These are phyloP conservation scores for Leptographium wingfieldii DNA, from an alignment of 2,329 filamentous ascomycete genomes.

Conservation along the genomic window DNA sequence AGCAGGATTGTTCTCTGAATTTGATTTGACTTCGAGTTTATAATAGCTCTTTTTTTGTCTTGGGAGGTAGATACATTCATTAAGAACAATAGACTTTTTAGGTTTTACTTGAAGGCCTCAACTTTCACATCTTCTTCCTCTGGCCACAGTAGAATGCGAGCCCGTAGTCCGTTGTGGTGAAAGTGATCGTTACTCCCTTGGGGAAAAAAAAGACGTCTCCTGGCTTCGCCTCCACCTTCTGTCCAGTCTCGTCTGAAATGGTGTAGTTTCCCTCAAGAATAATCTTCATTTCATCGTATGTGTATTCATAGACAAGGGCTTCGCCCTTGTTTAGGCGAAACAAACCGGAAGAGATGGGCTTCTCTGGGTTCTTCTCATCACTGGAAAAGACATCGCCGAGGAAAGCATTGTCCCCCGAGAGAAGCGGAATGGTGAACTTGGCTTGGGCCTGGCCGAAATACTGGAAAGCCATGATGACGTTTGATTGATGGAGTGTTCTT, in stretches of 20 bases:
- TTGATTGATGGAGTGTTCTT: neutral
- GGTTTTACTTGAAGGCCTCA: neutral
- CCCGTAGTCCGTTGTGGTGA: conserved; percentile 6
- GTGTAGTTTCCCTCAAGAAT: conserved; percentile 6
- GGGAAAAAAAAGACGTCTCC: conserved; percentile 7
- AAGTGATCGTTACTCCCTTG: conserved; percentile 4
- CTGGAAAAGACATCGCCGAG: conserved; percentile 6
- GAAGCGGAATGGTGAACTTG: conserved; percentile 4
- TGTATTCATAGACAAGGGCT: conserved; percentile 3
- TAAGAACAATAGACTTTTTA: neutral
- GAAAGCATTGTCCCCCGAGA: conserved; percentile 3
- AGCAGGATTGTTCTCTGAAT: neutral
- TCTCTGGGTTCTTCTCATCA: neutral
- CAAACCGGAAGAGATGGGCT: conserved; percentile 3
- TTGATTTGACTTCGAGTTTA: neutral
- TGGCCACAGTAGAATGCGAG: conserved; percentile 6
- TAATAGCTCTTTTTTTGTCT: neutral
- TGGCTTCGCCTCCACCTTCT: conserved; percentile 2
- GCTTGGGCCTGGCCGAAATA: conserved; percentile 5
- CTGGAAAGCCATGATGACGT: conserved; percentile 1
- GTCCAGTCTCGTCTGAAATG: conserved; percentile 2
- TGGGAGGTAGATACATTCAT: no score
- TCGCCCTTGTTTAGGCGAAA: conserved; percentile 6
- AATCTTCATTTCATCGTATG: conserved; percentile 8
- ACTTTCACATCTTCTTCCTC: conserved; percentile 4